phyloP scores from a whole-genome alignment of 2,329 filamentous ascomycete genomes.

The Colletotrichum lentis region DNA sequence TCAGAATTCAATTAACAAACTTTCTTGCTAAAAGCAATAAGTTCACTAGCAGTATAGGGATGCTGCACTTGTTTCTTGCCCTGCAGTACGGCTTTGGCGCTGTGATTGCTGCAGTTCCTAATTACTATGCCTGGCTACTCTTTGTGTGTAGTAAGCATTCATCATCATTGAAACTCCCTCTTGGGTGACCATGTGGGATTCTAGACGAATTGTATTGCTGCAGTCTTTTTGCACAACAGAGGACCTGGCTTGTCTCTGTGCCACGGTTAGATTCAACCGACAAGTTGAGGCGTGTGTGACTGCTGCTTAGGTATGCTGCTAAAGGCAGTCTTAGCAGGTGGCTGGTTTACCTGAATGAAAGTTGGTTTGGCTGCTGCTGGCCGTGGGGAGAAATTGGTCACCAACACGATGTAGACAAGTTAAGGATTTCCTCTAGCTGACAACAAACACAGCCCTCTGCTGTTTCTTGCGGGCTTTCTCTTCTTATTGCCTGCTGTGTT shows the following conservation, averaged over 20 bases:
- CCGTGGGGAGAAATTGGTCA: neutral
- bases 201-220: neutral
- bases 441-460: neutral
- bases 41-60: neutral
- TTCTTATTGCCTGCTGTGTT: constrained; percentile 13
- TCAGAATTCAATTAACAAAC: no score
- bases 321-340: constrained; percentile 2
- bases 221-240: constrained; percentile 1
- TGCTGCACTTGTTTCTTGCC: neutral
- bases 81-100: neutral
- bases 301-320: neutral
- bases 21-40: no score
- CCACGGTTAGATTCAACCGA: neutral
- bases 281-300: constrained; percentile 1
- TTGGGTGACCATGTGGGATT: no score
- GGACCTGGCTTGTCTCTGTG: constrained; percentile 18
- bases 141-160: neutral
- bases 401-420: constrained; percentile 10
- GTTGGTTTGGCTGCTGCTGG: neutral
- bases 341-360: neutral
- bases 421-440: constrained; percentile 20
- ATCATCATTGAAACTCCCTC: neutral
- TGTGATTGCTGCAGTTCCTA: neutral
- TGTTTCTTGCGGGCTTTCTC: constrained; percentile 4
- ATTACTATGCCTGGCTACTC: constrained; percentile 6